A percentile compares a stretch with the other conserved stretches of the same genome.
Evolutionary conservation across 106 monocot species (phyloP).

Genomic region (Platanthera guangdongensis): DNA sequence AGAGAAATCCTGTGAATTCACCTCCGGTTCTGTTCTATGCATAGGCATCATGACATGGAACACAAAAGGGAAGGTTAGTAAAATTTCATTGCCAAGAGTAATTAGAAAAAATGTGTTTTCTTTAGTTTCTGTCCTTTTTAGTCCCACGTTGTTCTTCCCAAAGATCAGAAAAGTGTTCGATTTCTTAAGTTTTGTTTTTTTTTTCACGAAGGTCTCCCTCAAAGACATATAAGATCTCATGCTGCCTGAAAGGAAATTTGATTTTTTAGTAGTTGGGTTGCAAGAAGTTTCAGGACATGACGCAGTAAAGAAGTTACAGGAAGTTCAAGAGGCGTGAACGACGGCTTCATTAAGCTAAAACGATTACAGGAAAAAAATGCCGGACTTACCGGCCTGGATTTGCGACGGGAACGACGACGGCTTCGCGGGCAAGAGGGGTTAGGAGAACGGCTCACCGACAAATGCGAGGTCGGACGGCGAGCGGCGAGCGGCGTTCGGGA

Average conservation of each 20-base stretch:
- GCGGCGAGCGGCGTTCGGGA: too few species aligned
- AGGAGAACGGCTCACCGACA: too few species aligned
- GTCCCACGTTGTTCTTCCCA: constrained; percentile 10
- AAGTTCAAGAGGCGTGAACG: constrained; percentile 2
- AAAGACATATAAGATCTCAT: constrained; percentile 13
- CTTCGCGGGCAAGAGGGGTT: too few species aligned
- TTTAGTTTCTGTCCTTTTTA: neutral
- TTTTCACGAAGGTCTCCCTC: constrained; percentile 7
- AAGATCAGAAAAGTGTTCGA: too few species aligned
- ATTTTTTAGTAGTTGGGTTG: constrained; percentile 26
- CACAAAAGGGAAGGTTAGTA: constrained; percentile 18
- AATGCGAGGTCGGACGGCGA: too few species aligned
- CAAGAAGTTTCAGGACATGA: constrained; percentile 23
- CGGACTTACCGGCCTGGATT: too few species aligned
- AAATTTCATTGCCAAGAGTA: neutral
- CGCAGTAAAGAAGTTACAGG: constrained; percentile 7
- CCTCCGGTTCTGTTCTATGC: constrained; percentile 22
- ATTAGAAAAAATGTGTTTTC: neutral
- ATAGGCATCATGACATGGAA: constrained; percentile 53
- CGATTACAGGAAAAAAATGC: too few species aligned
- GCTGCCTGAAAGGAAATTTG: constrained; percentile 11
- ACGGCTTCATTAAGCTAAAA: too few species aligned
- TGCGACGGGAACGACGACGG: too few species aligned
- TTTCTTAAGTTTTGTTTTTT: too few species aligned
- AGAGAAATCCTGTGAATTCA: constrained; percentile 30